These are phyloP conservation scores for Boletus coccyginus DNA, from an alignment of 768 basidiomycete species.

Conservation along the genomic window DNA sequence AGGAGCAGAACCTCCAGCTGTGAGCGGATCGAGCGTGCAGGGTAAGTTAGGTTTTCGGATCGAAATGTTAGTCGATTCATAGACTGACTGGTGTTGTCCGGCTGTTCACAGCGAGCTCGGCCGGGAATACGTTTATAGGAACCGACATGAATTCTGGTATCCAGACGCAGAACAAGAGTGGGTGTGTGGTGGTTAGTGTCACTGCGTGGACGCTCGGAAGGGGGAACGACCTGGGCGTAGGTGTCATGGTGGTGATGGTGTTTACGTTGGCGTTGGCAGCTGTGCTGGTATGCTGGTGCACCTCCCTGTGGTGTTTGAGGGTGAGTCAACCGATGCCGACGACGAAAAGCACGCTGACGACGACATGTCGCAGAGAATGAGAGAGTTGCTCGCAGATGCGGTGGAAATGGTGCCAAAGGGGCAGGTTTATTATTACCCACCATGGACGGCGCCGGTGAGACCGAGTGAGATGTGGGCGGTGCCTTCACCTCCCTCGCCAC, in stretches of 20 bases:
- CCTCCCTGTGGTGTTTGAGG: conserved; percentile 70
- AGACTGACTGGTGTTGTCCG: not conserved
- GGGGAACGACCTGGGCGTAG: conserved; percentile 52
- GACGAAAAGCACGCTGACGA: conserved; percentile 2
- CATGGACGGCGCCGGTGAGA: not conserved
- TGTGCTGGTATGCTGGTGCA: conserved; percentile 57
- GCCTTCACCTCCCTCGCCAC: conserved; percentile 1
- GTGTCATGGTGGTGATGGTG: conserved; percentile 59
- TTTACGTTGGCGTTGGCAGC: conserved; percentile 66
- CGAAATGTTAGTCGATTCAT: conserved; percentile 1
- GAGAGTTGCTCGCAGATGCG: not conserved
- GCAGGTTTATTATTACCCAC: not conserved
- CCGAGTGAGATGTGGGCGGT: not conserved
- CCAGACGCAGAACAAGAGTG: not conserved
- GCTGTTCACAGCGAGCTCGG: conserved; percentile 6
- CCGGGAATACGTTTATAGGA: not conserved
- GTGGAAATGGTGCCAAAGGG: not conserved
- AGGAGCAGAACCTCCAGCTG: not conserved
- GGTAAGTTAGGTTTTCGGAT: conserved; percentile 9
- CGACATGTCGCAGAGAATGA: conserved; percentile 3
- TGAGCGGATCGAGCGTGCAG: conserved; percentile 2
- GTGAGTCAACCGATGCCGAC: conserved; percentile 38
- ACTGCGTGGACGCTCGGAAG: conserved; percentile 1
- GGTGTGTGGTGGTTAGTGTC: conserved; percentile 10
- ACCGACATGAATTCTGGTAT: not conserved